Conservation (phyloP, 371 early-diverging fungal genomes). For the Zancudomyces culisetae region DNA sequence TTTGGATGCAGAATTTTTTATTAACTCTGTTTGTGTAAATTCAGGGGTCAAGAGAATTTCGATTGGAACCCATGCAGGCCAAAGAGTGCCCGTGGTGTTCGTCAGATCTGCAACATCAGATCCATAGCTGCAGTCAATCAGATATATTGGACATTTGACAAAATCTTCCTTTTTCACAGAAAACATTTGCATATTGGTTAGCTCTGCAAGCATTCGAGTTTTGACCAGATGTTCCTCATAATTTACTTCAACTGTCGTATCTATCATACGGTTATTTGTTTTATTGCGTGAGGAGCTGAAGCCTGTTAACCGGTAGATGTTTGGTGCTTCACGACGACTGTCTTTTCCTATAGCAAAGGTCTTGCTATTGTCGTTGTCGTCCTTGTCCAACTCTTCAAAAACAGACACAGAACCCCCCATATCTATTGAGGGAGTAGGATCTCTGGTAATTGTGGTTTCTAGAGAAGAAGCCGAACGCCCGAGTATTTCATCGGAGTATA, state of each 20-base stretch:
- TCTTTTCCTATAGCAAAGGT: neutral
- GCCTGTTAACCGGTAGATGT: neutral
- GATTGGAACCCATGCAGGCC: slow-evolving; percentile 74
- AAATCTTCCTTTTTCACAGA: slow-evolving; percentile 19
- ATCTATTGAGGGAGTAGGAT: neutral
- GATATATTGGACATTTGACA: slow-evolving; percentile 26
- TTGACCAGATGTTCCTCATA: slow-evolving; percentile 37
- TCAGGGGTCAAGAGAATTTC: slow-evolving; percentile 49
- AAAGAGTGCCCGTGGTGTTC: slow-evolving; percentile 30
- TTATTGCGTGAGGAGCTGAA: neutral
- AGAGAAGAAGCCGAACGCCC: neutral
- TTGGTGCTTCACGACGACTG: neutral
- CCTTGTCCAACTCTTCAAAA: no score
- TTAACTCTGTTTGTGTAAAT: neutral
- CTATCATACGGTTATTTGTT: neutral
- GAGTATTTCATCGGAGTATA: slow-evolving; percentile 11
- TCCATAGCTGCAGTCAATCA: slow-evolving; percentile 45
- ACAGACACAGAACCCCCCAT: neutral
- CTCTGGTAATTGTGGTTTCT: neutral
- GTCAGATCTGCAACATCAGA: slow-evolving; percentile 30
- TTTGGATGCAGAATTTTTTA: neutral
- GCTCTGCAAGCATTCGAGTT: slow-evolving; percentile 45
- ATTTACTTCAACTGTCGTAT: neutral
- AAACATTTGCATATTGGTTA: slow-evolving; percentile 52
- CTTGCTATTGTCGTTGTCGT: no score